These are phyloP conservation scores for Cetraspora pellucida DNA, from an alignment of 192 early-diverging fungal genomes.

Conservation along the genomic window DNA sequence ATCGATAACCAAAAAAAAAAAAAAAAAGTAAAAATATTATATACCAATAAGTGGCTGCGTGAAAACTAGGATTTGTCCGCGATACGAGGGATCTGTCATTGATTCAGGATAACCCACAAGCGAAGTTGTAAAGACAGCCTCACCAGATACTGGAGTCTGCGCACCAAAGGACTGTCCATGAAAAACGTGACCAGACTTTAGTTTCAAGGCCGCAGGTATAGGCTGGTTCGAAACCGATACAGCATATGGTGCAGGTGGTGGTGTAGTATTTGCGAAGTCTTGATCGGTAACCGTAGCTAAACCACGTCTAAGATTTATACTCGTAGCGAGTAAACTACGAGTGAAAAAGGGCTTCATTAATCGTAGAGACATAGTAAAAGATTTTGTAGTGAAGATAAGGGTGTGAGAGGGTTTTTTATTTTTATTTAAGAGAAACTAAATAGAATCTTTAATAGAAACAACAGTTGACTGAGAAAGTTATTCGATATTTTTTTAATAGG, in stretches of 20 bases:
- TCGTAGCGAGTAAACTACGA: slow-evolving; percentile 3
- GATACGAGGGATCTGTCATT: slow-evolving; percentile 98
- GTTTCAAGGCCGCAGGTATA: slow-evolving; percentile 67
- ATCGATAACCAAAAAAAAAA: background rate
- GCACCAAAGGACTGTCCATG: slow-evolving; percentile 88
- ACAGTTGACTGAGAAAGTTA: background rate
- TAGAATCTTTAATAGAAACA: background rate
- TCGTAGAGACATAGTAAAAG: background rate
- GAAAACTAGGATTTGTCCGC: slow-evolving; percentile 93
- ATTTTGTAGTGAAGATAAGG: background rate
- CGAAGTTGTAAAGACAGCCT: slow-evolving; percentile 94
- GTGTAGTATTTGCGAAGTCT: slow-evolving; percentile 43
- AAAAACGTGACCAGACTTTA: slow-evolving; percentile 82
- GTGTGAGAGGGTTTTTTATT: background rate
- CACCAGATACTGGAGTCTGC: slow-evolving; percentile 69
- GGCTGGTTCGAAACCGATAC: slow-evolving; percentile 39
- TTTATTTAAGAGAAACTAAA: background rate
- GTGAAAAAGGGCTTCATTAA: background rate
- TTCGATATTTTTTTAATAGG: background rate
- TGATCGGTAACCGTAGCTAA: slow-evolving; percentile 60
- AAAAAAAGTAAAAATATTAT: background rate
- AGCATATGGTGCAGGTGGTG: slow-evolving; percentile 38
- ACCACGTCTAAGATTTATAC: slow-evolving; percentile 28
- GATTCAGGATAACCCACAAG: slow-evolving; percentile 96
- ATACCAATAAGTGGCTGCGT: slow-evolving; percentile 92